phyloP scores from a whole-genome alignment of 148 eudicot species.

The Mesembryanthemum crystallinum region DNA sequence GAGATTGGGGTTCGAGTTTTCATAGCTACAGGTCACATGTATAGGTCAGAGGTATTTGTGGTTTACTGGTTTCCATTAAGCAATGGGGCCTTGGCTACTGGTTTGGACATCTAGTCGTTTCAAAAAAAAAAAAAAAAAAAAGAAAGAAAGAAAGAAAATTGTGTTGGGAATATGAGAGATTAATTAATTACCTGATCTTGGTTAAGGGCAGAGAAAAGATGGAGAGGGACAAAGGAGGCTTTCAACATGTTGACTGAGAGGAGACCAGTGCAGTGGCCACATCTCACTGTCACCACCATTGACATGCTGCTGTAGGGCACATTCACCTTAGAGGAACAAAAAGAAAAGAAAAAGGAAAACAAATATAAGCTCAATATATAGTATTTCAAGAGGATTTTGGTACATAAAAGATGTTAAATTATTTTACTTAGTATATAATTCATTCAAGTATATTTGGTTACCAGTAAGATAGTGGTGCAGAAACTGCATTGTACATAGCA shows the following conservation, averaged over 20 bases:
- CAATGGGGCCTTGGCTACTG: no score
- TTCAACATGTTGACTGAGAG: constrained; percentile 81
- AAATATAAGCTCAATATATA: neutral
- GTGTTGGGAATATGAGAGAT: neutral
- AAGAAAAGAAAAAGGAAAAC: neutral
- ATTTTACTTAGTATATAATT: neutral
- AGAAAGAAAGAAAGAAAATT: no score
- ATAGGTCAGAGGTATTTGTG: no score
- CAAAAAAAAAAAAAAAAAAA: no score
- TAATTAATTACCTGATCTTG: constrained; percentile 36
- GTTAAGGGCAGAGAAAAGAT: constrained; percentile 55
- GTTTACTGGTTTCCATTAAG: no score
- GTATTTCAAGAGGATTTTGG: neutral
- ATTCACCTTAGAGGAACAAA: constrained; percentile 52
- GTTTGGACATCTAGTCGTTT: no score
- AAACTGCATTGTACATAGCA: constrained; percentile 86
- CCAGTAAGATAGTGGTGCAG: constrained; percentile 80
- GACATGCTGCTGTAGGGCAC: constrained; percentile 75
- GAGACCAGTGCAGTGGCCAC: constrained; percentile 77
- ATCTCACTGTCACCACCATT: constrained; percentile 78
- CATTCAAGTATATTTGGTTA: constrained; percentile 23
- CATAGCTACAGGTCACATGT: no score
- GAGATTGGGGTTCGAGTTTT: no score
- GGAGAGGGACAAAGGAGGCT: constrained; percentile 66
- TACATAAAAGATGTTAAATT: neutral